Evolutionary conservation across 352 stramenopile genomes (phyloP), one percentile per base, ranked within the genome.

Genomic region (Phytophthora fragariaefolia): DNA sequence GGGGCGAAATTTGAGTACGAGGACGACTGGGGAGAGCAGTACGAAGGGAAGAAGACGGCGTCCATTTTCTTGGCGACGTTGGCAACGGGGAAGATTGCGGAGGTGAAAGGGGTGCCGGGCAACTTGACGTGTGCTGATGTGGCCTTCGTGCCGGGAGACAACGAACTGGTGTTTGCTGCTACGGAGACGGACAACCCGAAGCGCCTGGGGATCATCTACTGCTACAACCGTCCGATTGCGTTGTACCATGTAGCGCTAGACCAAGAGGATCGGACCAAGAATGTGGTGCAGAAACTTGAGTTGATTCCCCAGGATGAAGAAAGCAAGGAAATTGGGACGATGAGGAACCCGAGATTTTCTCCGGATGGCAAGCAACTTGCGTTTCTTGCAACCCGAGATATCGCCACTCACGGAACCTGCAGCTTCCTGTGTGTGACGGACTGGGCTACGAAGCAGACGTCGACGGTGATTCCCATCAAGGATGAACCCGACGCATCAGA

Each of bases 21-120:
- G 32, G 82, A 93, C 20, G 88, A 97, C 61, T 95, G 86, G 84
- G 89, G 89, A 17, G 89, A 97, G 68, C 87, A 91, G 45, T 95
- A 95, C 61, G 83, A 87, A 7, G 88, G 82, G 38, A 89, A 93
- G 60, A 83, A 85, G 63, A 90, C 76, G 1, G 80, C 79, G 24
- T 73, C 66, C 1, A 81, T 96, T 46, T 96, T 92, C 63, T 38
- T 93, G 18, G 77, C 85, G 7, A 83, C 82, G 17, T 48, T 96
- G 27, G 71, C 63, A 10, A 91, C 78, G 8, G 82, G 79, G 20
- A 85, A 87, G 46, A 89, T 90, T 47, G 69, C 89, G 1, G 74
- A 83, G n/a, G 74, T 91, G 17, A 79, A 82, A n/a, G 80, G 74
- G 12, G 63, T 90, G 4, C 79, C 83, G 0, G 53, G 53, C 4